A percentile compares a stretch with the other conserved stretches of the same genome.
Conservation (phyloP, 495 filamentous ascomycete genomes). For the Poronia punctata region DNA sequence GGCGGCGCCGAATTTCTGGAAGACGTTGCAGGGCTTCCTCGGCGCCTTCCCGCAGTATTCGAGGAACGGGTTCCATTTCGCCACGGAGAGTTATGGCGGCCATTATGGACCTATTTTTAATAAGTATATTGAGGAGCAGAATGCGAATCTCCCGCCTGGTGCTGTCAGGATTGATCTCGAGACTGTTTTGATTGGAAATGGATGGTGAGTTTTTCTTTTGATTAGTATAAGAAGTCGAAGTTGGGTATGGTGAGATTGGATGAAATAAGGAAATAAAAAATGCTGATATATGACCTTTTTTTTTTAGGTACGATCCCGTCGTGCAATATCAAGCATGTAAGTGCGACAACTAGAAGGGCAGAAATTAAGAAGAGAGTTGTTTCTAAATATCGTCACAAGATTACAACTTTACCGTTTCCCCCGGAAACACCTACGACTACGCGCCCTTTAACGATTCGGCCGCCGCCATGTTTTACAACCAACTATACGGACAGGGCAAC, state of each 20-base stretch:
- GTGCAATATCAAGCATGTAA: slow-evolving; percentile 52
- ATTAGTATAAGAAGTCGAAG: neutral
- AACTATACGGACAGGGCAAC: slow-evolving; percentile 54
- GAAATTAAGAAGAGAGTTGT: too few species aligned
- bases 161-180: slow-evolving; percentile 48
- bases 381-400: slow-evolving; percentile 17
- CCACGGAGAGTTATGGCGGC: slow-evolving; percentile 58
- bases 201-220: slow-evolving; percentile 20
- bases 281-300: neutral
- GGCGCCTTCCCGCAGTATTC: slow-evolving; percentile 57
- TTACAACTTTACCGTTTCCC: slow-evolving; percentile 53
- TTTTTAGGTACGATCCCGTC: slow-evolving; percentile 41
- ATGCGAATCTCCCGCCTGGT: slow-evolving; percentile 44
- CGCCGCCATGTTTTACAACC: slow-evolving; percentile 49
- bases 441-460: slow-evolving; percentile 41
- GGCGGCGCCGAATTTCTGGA: slow-evolving; percentile 54
- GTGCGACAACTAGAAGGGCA: too few species aligned
- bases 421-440: slow-evolving; percentile 56
- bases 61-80: slow-evolving; percentile 49
- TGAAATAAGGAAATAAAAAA: too few species aligned
- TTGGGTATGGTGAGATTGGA: slow-evolving; percentile 37
- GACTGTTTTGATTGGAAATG: slow-evolving; percentile 46
- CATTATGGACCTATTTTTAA: slow-evolving; percentile 61
- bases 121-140: slow-evolving; percentile 60
- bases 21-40: slow-evolving; percentile 56